Percentiles rank a stretch among this genome's conserved stretches.
phyloP scores from a whole-genome alignment of 139 green algal species.

The Volvox reticuliferus region DNA sequence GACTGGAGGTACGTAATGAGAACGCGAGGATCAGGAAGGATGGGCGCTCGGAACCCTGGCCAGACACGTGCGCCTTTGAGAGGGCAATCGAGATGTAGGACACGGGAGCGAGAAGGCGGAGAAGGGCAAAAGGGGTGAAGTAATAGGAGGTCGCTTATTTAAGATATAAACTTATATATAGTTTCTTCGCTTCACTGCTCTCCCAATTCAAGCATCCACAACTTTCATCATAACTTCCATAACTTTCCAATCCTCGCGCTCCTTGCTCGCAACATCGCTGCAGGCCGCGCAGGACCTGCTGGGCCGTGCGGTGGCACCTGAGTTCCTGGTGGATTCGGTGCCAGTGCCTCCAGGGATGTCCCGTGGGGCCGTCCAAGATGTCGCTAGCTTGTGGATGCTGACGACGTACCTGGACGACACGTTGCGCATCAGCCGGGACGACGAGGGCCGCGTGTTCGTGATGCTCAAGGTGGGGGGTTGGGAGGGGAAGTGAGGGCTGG shows the following conservation, averaged over 20 bases:
- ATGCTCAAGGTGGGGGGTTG: constrained; percentile 59
- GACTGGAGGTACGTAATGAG: constrained; percentile 33
- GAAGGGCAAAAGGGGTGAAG: too few relatives aligned
- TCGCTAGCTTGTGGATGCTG: constrained; percentile 61
- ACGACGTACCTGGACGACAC: constrained; percentile 74
- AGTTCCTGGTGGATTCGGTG: constrained; percentile 1
- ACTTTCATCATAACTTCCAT: neutral
- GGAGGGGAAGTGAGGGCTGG: neutral
- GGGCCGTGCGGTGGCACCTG: neutral
- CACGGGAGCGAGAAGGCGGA: too few relatives aligned
- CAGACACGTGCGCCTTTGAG: too few relatives aligned
- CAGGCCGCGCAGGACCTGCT: constrained; percentile 36
- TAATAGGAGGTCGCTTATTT: too few relatives aligned
- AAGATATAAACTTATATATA: too few relatives aligned
- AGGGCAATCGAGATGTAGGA: too few relatives aligned
- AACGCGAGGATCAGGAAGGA: neutral
- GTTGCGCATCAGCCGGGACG: constrained; percentile 64
- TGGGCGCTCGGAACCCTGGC: too few relatives aligned
- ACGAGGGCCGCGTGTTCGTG: constrained; percentile 57
- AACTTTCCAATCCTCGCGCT: neutral
- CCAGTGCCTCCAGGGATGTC: constrained; percentile 14
- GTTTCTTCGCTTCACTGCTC: too few relatives aligned
- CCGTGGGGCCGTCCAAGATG: neutral
- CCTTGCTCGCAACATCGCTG: neutral
- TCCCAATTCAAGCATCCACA: too few relatives aligned